A percentile compares a stretch with the other conserved stretches of the same genome.
These are phyloP conservation scores for Trichothecium sympodiale DNA, from an alignment of 2,329 filamentous ascomycete genomes.

Conservation along the genomic window DNA sequence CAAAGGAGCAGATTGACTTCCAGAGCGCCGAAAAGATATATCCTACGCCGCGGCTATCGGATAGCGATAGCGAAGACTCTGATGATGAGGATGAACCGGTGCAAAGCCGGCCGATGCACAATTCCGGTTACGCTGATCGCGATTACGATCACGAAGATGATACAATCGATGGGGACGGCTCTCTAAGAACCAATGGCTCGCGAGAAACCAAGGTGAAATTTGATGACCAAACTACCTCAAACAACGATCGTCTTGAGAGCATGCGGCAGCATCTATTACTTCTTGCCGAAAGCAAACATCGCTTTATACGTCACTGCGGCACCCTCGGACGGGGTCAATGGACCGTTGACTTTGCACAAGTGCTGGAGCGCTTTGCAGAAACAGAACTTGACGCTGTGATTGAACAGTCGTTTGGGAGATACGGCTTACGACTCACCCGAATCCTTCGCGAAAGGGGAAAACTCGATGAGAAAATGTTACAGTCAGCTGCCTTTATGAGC, in stretches of 20 bases:
- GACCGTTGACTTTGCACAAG: slow-evolving; percentile 69
- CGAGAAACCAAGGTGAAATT: slow-evolving; percentile 37
- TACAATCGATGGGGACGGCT: slow-evolving; percentile 18
- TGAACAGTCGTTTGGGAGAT: slow-evolving; percentile 61
- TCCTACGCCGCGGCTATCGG: slow-evolving; percentile 16
- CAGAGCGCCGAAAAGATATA: slow-evolving; percentile 38
- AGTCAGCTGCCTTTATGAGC: slow-evolving; percentile 69
- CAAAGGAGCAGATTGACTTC: slow-evolving; percentile 33
- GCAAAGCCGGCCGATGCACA: slow-evolving; percentile 2
- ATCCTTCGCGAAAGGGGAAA: slow-evolving; percentile 82
- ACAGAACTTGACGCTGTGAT: slow-evolving; percentile 75
- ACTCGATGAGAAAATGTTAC: slow-evolving; percentile 85
- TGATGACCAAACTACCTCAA: slow-evolving; percentile 30
- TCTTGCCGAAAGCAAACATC: slow-evolving; percentile 56
- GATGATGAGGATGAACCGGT: slow-evolving; percentile 10
- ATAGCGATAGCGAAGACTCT: slow-evolving; percentile 13
- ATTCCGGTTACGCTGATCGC: slow-evolving; percentile 5
- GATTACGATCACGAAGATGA: slow-evolving; percentile 22
- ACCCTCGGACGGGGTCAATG: slow-evolving; percentile 58
- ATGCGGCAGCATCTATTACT: slow-evolving; percentile 65
- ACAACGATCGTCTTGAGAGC: slow-evolving; percentile 39
- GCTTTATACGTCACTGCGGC: slow-evolving; percentile 59
- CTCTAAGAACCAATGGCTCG: slow-evolving; percentile 21
- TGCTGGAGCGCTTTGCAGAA: slow-evolving; percentile 62
- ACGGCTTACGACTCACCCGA: slow-evolving; percentile 72